Evolutionary conservation across 495 filamentous ascomycete genomes (phyloP).

Genomic region (Penicillium paxilli): DNA sequence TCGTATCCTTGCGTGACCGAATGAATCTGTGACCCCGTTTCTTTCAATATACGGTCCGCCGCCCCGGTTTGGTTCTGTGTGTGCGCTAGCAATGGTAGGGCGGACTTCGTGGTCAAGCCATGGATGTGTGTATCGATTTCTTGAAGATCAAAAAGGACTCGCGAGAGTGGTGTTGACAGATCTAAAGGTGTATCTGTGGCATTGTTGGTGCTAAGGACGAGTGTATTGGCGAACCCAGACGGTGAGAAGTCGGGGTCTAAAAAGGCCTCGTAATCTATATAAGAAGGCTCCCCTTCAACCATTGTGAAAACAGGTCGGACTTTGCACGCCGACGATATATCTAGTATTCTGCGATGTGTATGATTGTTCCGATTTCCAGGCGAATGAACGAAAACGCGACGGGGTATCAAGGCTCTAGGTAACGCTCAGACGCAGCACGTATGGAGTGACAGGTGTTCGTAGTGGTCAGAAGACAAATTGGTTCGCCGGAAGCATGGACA

Average conservation of each 20-base stretch:
- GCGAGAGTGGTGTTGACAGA: constrained; percentile 88
- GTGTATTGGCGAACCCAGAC: constrained; percentile 77
- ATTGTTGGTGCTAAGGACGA: constrained; percentile 90
- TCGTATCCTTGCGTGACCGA: constrained; percentile 80
- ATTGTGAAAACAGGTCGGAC: constrained; percentile 26
- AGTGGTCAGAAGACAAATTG: background rate
- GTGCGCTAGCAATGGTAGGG: constrained; percentile 78
- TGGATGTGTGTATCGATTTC: constrained; percentile 97
- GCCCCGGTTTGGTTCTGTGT: constrained; percentile 71
- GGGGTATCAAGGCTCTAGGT: constrained; percentile 7
- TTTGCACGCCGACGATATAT: too few species aligned
- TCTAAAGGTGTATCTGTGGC: constrained; percentile 85
- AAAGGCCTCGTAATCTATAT: constrained; percentile 96
- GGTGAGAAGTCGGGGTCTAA: constrained; percentile 81
- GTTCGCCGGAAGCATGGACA: background rate
- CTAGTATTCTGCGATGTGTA: background rate
- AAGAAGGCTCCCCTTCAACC: constrained; percentile 61
- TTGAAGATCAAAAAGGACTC: constrained; percentile 94
- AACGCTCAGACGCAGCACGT: background rate
- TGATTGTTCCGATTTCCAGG: background rate
- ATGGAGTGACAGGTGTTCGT: background rate
- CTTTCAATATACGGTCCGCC: constrained; percentile 63
- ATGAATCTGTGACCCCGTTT: constrained; percentile 73
- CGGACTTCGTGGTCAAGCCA: constrained; percentile 78
- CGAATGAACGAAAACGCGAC: background rate